Evolutionary conservation across 2,329 filamentous ascomycete genomes (phyloP).

Genomic region (Aspergillus unguis): DNA sequence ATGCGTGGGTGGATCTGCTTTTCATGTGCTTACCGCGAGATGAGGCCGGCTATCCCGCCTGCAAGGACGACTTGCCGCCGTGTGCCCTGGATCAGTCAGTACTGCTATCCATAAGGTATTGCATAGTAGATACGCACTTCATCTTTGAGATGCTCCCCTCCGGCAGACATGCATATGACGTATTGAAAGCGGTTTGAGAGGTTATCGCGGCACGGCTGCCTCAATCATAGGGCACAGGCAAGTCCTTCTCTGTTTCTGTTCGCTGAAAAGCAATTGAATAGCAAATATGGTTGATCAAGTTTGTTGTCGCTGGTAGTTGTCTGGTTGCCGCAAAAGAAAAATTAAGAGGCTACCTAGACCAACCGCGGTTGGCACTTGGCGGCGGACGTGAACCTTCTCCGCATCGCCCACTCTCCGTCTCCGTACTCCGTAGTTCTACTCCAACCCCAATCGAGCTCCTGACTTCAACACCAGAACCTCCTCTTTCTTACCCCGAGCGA

Average conservation of each 20-base stretch:
- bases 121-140: slow-evolving; percentile 48
- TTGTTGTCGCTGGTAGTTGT: no score
- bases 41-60: slow-evolving; percentile 72
- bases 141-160: slow-evolving; percentile 64
- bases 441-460: neutral
- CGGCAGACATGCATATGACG: slow-evolving; percentile 60
- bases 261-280: neutral
- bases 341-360: no score
- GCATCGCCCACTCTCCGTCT: no score
- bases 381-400: no score
- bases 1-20: neutral
- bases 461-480: neutral
- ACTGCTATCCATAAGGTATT: neutral
- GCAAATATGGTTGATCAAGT: no score
- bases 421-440: no score
- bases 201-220: slow-evolving; percentile 1
- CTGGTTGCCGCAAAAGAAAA: no score
- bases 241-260: neutral
- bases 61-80: slow-evolving; percentile 63
- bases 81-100: slow-evolving; percentile 53
- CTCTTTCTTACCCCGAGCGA: neutral
- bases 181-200: neutral
- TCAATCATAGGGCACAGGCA: neutral
- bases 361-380: no score
- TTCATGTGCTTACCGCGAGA: slow-evolving; percentile 65